Base-by-base conservation (phyloP, 345 rosid genomes). In the Limnanthes douglasii region DNA sequence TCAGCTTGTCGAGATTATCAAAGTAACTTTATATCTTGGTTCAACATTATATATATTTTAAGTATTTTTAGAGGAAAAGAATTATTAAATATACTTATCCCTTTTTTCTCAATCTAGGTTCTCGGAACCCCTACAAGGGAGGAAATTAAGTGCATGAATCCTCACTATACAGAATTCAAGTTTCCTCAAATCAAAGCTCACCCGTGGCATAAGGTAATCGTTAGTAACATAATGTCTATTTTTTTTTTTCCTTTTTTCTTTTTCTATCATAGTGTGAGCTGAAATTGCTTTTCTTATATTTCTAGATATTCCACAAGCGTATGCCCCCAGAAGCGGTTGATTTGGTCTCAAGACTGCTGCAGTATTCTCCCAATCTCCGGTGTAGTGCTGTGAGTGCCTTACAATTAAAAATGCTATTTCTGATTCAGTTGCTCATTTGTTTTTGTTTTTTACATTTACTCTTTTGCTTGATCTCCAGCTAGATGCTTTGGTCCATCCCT, bases 91-190 rank as follows among this genome's bases (percentile, higher is more conserved):
- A 6, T 26, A 26, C 2, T 12, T 26, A 12, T 23, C 30, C 31
- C 13, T 8, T 45, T 13, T 31, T 45, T 31, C 13, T 4, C 23
- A 20, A 17, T 21, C 8, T 57, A 88, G 97, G 86, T 88, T 31
- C 64, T 88, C 63, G 97, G 97, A 31, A 88, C 97, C 38, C 97
- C 97, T 31, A 88, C 97, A 0, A 69, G 97, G 56, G 97, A 88
- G 65, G 97, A 88, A 70, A 88, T 88, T 34, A 83, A 83, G 47
- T 88, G 98, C 75, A 90, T 90, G 98, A 90, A 90, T 34, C 98
- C 98, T 11, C 76, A 84, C 41, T 90, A 90, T 52, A 90, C 94
- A 0, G 98, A 90, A 50, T 79, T 70, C 64, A 83, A 88, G 41
- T 88, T 88, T 38, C 97, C 97, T 47, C 97, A 86, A 65, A 86